Base-by-base conservation (phyloP, 2,329 filamentous ascomycete genomes). In the Colletotrichum lupini region DNA sequence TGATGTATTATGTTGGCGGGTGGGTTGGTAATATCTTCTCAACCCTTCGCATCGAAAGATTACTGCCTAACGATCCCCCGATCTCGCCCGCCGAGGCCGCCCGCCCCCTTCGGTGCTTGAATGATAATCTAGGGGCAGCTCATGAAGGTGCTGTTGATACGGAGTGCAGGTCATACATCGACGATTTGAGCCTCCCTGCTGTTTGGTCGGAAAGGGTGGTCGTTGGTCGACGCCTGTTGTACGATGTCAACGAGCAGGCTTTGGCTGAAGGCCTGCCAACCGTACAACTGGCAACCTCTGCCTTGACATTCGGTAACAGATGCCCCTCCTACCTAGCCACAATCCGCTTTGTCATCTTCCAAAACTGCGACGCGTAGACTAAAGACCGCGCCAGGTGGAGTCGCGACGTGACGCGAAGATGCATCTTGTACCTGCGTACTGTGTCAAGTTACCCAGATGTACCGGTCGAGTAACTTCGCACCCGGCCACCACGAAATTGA, bases 231-330 rank as follows among this genome's bases (percentile, higher is more conserved):
- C 9, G 16, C 30, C 35, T 53, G 35, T n/a, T 19, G 49, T 67
- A 70, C 70, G 32, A 35, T 30, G 32, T 56, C 49, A 49, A 62
- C 32, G 26, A 42, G 46, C 32, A 49, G 56, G 35, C 67, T 55
- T n/a, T 58, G 32, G 56, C 55, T 55, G 26, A 73, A 22, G 59
- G 61, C 70, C 70, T 73, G 56, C 61, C 67, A 61, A 65, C 60
- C 55, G 60, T 60, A 70, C 56, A 70, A 61, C 46, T 61, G 70
- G 70, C 70, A 56, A 46, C 7, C 14, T 56, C 67, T 64, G 35
- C 56, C 56, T 67, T 61, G 55, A 66, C 70, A 46, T 70, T 60
- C 67, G 70, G 70, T 55, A 67, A 67, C 70, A 60, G 67, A 67
- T 70, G 62, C 58, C 68, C 72, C 46, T 30, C 28, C 28, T 30